Evolutionary conservation across 805 yeast genomes (phyloP).

Genomic region (Cyberlindnera subsufficiens): DNA sequence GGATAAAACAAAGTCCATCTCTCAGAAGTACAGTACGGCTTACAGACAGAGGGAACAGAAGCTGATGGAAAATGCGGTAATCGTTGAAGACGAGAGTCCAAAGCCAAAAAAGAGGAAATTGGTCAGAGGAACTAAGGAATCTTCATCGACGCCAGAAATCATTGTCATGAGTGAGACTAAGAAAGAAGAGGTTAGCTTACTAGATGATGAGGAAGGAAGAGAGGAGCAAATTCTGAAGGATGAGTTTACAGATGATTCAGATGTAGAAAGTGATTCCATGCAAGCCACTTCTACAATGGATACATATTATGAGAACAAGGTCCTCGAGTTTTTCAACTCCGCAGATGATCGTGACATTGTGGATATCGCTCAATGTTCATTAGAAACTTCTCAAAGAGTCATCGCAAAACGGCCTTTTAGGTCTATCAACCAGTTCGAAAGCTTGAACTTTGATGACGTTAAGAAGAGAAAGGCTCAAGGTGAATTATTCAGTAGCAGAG

Average conservation of each 20-base stretch:
- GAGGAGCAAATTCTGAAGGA: slow-evolving; percentile 42
- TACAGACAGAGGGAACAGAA: slow-evolving; percentile 8
- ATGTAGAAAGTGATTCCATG: slow-evolving; percentile 32
- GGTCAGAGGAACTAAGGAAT: slow-evolving; percentile 31
- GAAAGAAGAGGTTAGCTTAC: slow-evolving; percentile 7
- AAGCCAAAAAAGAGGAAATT: slow-evolving; percentile 30
- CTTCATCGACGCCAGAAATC: not conserved
- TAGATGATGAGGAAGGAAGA: slow-evolving; percentile 21
- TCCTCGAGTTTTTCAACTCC: slow-evolving; percentile 71
- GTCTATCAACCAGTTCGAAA: slow-evolving; percentile 53
- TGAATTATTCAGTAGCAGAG: slow-evolving; percentile 64
- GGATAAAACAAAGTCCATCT: slow-evolving; percentile 31
- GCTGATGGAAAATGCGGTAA: not conserved
- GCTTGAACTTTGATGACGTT: slow-evolving; percentile 42
- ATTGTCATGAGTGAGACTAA: not conserved
- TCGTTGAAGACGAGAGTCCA: slow-evolving; percentile 4
- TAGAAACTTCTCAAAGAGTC: slow-evolving; percentile 57
- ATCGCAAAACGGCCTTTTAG: slow-evolving; percentile 67
- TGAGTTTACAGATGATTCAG: slow-evolving; percentile 43
- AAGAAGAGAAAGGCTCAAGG: slow-evolving; percentile 54
- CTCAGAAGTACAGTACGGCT: slow-evolving; percentile 28
- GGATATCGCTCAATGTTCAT: slow-evolving; percentile 71
- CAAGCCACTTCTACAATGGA: slow-evolving; percentile 23
- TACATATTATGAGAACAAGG: slow-evolving; percentile 51
- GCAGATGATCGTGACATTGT: slow-evolving; percentile 71